Evolutionary conservation across 768 basidiomycete genomes (phyloP), one percentile per base, ranked within the genome.

Genomic region (Lactarius pseudohatsudake): DNA sequence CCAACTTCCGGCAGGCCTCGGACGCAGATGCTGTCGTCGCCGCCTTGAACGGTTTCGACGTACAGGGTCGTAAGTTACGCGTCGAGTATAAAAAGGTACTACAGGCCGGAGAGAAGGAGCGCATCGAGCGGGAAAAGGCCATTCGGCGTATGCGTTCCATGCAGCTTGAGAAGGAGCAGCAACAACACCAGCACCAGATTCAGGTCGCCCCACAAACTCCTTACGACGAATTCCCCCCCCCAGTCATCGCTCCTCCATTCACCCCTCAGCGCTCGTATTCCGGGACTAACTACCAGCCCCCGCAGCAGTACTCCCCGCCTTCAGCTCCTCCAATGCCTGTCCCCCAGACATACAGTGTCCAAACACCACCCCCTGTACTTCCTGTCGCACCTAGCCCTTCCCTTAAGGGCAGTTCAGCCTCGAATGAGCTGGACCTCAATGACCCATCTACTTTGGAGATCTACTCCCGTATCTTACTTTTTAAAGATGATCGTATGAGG

Each of bases 21-120:
- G 97, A 99, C 72, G 97, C 97, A 0, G 95, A 96, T 72, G 92
- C 94, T 18, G 95, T 96, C 62, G 96, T 98, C 5, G 95, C 86
- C 45, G 97, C 97, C 50, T 80, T 99, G 73, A 98, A 98, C 72
- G 96, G 96, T 13, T 96, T 93, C 75, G 94, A 96, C 72, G 91
- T 97, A 40, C 92, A 94, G 73, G 97, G 97, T 28, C 92, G 97
- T 72, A 98, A 98, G 78, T 83, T 99, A 59, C 91, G 97, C 53
- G 96, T 98, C 64, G 97, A 99, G 78, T 98, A 98, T 82, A 99
- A 99, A 82, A 98, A 98, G 78, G 96, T 98, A 9, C 80, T 99
- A n/a, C 96, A 98, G 76, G 95, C 96, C 4, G 96, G 96, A 58
- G 97, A 99, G 79, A 99, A 99, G 79, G 97, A 99, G 75, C 87